A percentile compares a stretch with the other conserved stretches of the same genome.
phyloP scores from a whole-genome alignment of 2,329 filamentous ascomycete species.

The Exophiala bonariae region DNA sequence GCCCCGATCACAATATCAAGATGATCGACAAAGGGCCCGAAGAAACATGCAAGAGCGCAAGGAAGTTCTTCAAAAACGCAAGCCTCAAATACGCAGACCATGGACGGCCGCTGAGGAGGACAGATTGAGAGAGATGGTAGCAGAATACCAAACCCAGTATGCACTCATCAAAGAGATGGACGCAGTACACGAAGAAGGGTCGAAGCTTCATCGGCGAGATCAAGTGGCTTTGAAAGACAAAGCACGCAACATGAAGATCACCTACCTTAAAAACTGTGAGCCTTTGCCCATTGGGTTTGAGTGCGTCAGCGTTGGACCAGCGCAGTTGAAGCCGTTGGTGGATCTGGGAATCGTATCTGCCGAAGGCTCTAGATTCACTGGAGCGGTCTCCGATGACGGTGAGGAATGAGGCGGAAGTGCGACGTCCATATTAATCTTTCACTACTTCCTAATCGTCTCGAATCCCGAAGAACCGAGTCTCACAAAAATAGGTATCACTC shows the following conservation, averaged over 20 bases:
- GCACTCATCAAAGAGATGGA: slow-evolving; percentile 43
- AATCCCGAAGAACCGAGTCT: too few species aligned
- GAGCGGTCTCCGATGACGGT: too few species aligned
- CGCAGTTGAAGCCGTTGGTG: slow-evolving; percentile 12
- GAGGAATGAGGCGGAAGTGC: too few species aligned
- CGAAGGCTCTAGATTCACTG: too few species aligned
- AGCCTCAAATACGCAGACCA: slow-evolving; percentile 22
- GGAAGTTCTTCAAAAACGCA: neutral
- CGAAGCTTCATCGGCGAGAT: slow-evolving; percentile 38
- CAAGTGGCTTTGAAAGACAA: slow-evolving; percentile 58
- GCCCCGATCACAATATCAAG: too few species aligned
- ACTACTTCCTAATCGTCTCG: too few species aligned
- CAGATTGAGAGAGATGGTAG: slow-evolving; percentile 52
- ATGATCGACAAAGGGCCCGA: too few species aligned
- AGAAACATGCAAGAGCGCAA: slow-evolving; percentile 3
- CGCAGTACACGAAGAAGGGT: slow-evolving; percentile 30
- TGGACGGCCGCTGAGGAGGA: slow-evolving; percentile 43
- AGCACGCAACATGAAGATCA: slow-evolving; percentile 55
- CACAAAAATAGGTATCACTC: too few species aligned
- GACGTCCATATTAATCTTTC: too few species aligned
- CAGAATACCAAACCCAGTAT: slow-evolving; percentile 47
- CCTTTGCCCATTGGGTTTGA: slow-evolving; percentile 23
- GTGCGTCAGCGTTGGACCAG: slow-evolving; percentile 19
- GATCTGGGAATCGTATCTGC: slow-evolving; percentile 19
- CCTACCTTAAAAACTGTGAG: slow-evolving; percentile 36